Conservation (phyloP, 2,329 filamentous ascomycete species). For the Myotisia sp. region DNA sequence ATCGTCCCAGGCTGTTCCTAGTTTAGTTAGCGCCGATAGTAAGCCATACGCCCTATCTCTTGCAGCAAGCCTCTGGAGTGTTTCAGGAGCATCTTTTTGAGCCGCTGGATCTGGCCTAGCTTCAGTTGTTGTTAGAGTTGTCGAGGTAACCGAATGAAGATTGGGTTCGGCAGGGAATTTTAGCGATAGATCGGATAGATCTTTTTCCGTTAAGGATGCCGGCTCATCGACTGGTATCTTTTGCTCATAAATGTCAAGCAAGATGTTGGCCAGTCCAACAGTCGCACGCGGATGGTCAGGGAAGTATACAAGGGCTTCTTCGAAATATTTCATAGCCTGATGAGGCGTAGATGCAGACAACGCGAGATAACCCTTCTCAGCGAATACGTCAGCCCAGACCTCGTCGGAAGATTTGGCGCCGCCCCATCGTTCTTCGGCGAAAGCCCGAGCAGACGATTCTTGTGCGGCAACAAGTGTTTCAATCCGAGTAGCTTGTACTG, state of each 20-base stretch:
- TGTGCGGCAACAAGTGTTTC: slow-evolving; percentile 53
- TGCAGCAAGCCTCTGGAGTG: slow-evolving; percentile 71
- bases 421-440: slow-evolving; percentile 59
- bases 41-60: slow-evolving; percentile 79
- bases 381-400: slow-evolving; percentile 68
- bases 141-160: slow-evolving; percentile 1
- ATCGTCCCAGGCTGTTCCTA: slow-evolving; percentile 77
- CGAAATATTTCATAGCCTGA: slow-evolving; percentile 61
- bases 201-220: slow-evolving; percentile 18
- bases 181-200: slow-evolving; percentile 17
- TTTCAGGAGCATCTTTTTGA: slow-evolving; percentile 45
- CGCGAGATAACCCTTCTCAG: slow-evolving; percentile 59
- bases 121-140: too few relatives aligned
- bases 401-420: slow-evolving; percentile 69
- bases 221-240: slow-evolving; percentile 27
- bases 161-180: slow-evolving; percentile 1
- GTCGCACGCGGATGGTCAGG: slow-evolving; percentile 69
- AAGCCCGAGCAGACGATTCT: slow-evolving; percentile 46
- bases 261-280: slow-evolving; percentile 66
- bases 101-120: too few relatives aligned
- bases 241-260: slow-evolving; percentile 67
- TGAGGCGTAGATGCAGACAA: slow-evolving; percentile 49
- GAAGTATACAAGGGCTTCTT: slow-evolving; percentile 64
- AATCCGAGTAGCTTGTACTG: slow-evolving; percentile 56
- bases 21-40: slow-evolving; percentile 66